Conservation (phyloP, 495 filamentous ascomycete species). For the Durotheca rogersii region DNA sequence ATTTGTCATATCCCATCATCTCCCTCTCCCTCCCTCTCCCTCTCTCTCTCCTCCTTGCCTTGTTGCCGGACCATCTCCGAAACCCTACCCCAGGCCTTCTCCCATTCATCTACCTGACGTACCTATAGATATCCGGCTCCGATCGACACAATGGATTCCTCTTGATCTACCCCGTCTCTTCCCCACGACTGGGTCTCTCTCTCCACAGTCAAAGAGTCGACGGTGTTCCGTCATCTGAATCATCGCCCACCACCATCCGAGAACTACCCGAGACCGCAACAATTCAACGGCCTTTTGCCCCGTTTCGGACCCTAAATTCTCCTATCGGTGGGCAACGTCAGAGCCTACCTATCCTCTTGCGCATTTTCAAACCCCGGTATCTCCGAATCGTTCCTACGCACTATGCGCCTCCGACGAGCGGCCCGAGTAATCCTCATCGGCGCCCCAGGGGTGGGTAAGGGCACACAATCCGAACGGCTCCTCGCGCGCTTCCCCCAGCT, state of each 20-base stretch:
- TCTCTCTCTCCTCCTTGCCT: neutral
- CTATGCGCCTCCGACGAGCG: constrained; percentile 70
- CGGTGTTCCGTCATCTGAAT: constrained; percentile 8
- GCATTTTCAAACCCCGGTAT: too few relatives aligned
- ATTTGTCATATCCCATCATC: neutral
- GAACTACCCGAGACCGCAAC: too few relatives aligned
- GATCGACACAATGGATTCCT: constrained; percentile 14
- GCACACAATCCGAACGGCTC: constrained; percentile 88
- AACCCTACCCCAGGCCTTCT: too few relatives aligned
- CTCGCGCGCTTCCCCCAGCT: constrained; percentile 84
- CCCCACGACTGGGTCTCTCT: neutral
- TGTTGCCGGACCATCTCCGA: too few relatives aligned
- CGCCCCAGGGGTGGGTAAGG: constrained; percentile 90
- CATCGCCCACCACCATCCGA: constrained; percentile 4
- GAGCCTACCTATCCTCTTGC: too few relatives aligned
- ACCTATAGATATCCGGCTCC: constrained; percentile 1
- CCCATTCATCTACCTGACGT: too few relatives aligned
- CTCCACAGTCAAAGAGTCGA: neutral
- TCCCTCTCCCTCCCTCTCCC: neutral
- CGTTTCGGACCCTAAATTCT: too few relatives aligned
- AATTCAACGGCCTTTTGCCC: too few relatives aligned
- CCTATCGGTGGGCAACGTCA: too few relatives aligned
- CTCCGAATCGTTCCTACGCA: constrained; percentile 20
- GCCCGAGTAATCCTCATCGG: constrained; percentile 94
- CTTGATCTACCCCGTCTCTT: constrained; percentile 9